Evolutionary conservation across 1,284 basidiomycete genomes (phyloP).

Genomic region (Bondarzewia mesenterica): DNA sequence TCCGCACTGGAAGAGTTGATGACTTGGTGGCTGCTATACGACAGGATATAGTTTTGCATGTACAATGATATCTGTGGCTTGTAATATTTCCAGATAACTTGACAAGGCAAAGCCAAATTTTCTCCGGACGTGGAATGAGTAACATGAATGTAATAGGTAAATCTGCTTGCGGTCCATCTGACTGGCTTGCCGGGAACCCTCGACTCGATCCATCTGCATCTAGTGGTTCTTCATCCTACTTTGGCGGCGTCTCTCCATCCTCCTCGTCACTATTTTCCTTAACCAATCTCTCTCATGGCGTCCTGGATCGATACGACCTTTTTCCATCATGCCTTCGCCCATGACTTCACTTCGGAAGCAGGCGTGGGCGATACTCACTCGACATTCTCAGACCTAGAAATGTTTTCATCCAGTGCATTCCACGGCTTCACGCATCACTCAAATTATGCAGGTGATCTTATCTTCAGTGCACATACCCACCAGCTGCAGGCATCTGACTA

Average conservation of each 20-base stretch:
- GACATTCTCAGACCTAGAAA: constrained; percentile 41
- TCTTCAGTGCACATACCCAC: constrained; percentile 66
- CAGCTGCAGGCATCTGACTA: constrained; percentile 43
- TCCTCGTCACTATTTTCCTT: constrained; percentile 52
- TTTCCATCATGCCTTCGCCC: constrained; percentile 43
- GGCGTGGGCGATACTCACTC: constrained; percentile 54
- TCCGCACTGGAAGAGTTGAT: no score
- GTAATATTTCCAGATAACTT: no score
- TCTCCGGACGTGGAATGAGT: constrained; percentile 27
- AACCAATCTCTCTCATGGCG: constrained; percentile 55
- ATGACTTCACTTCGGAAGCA: constrained; percentile 48
- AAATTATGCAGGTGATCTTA: constrained; percentile 73
- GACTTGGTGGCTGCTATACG: no score
- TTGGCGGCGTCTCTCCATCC: constrained; percentile 28
- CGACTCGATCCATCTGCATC: constrained; percentile 51
- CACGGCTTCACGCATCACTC: constrained; percentile 78
- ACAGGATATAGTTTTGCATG: no score
- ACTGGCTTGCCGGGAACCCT: constrained; percentile 77
- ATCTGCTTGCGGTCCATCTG: constrained; percentile 72
- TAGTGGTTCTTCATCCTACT: constrained; percentile 37
- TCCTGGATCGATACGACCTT: constrained; percentile 76
- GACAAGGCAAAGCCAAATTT: no score
- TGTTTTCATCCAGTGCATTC: constrained; percentile 42
- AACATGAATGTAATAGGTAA: constrained; percentile 59
- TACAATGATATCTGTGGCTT: no score